Evolutionary conservation across 75 land plant genomes (phyloP).

Genomic region (Pinus tabuliformis): DNA sequence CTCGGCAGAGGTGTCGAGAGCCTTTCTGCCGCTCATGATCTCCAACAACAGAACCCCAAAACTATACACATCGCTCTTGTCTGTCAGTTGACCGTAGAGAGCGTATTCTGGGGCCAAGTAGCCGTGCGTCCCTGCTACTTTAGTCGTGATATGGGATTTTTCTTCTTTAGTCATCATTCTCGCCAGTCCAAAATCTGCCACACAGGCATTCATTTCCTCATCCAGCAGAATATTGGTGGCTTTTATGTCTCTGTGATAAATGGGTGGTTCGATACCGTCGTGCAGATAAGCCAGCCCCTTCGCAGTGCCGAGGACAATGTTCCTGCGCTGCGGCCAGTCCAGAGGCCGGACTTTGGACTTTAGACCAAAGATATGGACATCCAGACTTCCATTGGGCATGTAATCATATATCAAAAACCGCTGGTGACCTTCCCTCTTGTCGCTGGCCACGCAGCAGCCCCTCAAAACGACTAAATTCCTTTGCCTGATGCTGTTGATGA

Average conservation of each 20-base stretch:
- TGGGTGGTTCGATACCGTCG: too few relatives aligned
- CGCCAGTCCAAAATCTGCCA: constrained; percentile 20
- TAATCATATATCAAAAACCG: constrained; percentile 80
- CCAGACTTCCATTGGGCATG: constrained; percentile 77
- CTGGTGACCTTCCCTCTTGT: constrained; percentile 68
- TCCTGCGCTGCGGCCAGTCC: too few relatives aligned
- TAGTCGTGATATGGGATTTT: constrained; percentile 6
- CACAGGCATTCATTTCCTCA: neutral
- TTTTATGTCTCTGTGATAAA: too few relatives aligned
- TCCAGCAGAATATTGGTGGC: neutral
- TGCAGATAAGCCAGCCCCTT: too few relatives aligned
- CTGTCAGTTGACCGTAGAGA: neutral
- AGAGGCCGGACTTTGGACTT: too few relatives aligned
- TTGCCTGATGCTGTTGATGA: constrained; percentile 76
- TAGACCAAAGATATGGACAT: constrained; percentile 69
- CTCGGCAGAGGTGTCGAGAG: neutral
- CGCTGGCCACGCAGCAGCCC: constrained; percentile 74
- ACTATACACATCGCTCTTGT: neutral
- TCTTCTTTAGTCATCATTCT: constrained; percentile 15
- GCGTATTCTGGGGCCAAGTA: neutral
- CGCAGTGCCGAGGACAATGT: too few relatives aligned
- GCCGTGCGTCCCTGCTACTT: neutral
- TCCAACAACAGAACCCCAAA: neutral
- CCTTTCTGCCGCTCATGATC: neutral
- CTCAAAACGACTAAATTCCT: constrained; percentile 69